Conservation (phyloP, 169 alveolate species). For the Cryptosporidium sp. region DNA sequence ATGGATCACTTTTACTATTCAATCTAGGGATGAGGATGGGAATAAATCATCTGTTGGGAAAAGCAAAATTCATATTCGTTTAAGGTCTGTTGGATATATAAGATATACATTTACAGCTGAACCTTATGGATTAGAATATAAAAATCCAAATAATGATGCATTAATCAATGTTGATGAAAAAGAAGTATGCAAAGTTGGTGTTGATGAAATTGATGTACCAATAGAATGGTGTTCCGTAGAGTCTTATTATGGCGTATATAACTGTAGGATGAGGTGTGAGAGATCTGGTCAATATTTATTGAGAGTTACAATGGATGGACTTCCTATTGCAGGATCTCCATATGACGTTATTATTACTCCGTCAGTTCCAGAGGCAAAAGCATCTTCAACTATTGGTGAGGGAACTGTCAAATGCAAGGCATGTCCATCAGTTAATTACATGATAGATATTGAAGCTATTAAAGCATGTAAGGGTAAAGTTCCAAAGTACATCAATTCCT, state of each 20-base stretch:
- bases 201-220: slow-evolving; percentile 69
- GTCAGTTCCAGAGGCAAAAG: slow-evolving; percentile 75
- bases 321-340: slow-evolving; percentile 81
- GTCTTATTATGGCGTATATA: slow-evolving; percentile 57
- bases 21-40: slow-evolving; percentile 70
- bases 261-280: slow-evolving; percentile 64
- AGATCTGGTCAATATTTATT: slow-evolving; percentile 74
- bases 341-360: slow-evolving; percentile 75
- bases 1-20: slow-evolving; percentile 51
- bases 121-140: slow-evolving; percentile 53
- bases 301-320: slow-evolving; percentile 78
- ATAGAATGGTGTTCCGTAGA: slow-evolving; percentile 71
- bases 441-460: slow-evolving; percentile 26
- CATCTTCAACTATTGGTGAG: slow-evolving; percentile 77
- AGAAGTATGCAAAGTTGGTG: slow-evolving; percentile 32
- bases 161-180: slow-evolving; percentile 39
- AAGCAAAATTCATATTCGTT: slow-evolving; percentile 52
- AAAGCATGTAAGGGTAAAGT: slow-evolving; percentile 59
- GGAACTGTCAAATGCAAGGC: slow-evolving; percentile 77
- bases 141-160: slow-evolving; percentile 16
- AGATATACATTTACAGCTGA: slow-evolving; percentile 67
- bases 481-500: slow-evolving; percentile 60
- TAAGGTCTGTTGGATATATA: slow-evolving; percentile 62
- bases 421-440: slow-evolving; percentile 76
- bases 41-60: slow-evolving; percentile 26